These are phyloP conservation scores for Hymenotorrendiella dingleyae DNA, from an alignment of 2,329 filamentous ascomycete species.

Conservation along the genomic window DNA sequence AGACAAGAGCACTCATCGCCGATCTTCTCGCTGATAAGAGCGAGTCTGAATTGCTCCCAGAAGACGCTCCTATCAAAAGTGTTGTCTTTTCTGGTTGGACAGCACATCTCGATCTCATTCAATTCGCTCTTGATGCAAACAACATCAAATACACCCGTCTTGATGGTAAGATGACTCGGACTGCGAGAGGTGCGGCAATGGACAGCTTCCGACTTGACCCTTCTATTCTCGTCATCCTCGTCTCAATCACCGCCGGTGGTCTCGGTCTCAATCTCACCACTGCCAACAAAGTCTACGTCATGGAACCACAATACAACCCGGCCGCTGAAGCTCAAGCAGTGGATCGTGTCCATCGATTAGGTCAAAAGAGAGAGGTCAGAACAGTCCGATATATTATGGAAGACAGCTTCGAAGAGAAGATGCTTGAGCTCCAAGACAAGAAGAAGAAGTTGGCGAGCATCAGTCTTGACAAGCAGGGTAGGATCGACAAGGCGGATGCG, in stretches of 20 bases:
- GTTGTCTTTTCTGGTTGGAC: slow-evolving; percentile 98
- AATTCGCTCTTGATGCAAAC: slow-evolving; percentile 65
- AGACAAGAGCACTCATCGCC: slow-evolving; percentile 76
- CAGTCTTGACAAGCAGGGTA: slow-evolving; percentile 61
- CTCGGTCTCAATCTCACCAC: slow-evolving; percentile 86
- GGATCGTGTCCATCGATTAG: slow-evolving; percentile 85
- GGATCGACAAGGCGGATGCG: slow-evolving; percentile 30
- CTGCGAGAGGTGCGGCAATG: slow-evolving; percentile 68
- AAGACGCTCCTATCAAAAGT: slow-evolving; percentile 71
- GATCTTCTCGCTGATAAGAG: slow-evolving; percentile 61
- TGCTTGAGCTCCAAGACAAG: slow-evolving; percentile 82
- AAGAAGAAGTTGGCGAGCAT: slow-evolving; percentile 88
- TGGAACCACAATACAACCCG: slow-evolving; percentile 98
- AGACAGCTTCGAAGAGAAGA: slow-evolving; percentile 88
- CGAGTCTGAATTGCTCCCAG: slow-evolving; percentile 53
- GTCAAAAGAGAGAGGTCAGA: slow-evolving; percentile 82
- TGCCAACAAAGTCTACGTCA: slow-evolving; percentile 84
- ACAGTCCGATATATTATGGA: slow-evolving; percentile 88
- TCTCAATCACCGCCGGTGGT: slow-evolving; percentile 88
- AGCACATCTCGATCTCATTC: slow-evolving; percentile 85
- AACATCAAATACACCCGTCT: slow-evolving; percentile 71
- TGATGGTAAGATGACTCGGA: slow-evolving; percentile 81
- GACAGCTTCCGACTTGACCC: slow-evolving; percentile 69
- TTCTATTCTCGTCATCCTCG: slow-evolving; percentile 71
- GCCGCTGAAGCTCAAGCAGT: slow-evolving; percentile 91